Evolutionary conservation across 129 eudicot species (phyloP).

Genomic region (Silybum marianum): DNA sequence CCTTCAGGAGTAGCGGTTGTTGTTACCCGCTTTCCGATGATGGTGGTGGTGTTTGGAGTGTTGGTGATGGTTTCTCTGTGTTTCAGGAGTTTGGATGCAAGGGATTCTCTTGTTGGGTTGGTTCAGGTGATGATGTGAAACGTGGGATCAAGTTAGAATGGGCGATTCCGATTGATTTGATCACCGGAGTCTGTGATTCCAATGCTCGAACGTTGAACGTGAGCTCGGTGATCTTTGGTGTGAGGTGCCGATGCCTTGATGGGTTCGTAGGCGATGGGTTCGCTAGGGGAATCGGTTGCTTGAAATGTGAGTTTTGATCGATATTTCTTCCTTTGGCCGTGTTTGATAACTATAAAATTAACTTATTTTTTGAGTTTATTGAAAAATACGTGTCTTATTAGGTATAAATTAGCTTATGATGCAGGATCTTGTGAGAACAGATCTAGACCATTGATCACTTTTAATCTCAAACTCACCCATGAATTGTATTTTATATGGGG

Average conservation of each 20-base stretch:
- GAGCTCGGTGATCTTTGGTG: slow-evolving; percentile 51
- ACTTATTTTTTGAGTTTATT: neutral
- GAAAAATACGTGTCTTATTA: neutral
- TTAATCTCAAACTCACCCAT: no score
- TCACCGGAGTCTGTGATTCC: slow-evolving; percentile 46
- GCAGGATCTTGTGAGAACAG: no score
- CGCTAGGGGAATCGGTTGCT: slow-evolving; percentile 69
- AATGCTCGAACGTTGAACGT: slow-evolving; percentile 59
- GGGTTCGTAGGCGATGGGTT: slow-evolving; percentile 80
- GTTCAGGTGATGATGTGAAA: slow-evolving; percentile 28
- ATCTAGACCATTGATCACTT: no score
- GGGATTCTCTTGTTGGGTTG: slow-evolving; percentile 86
- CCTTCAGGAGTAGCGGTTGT: slow-evolving; percentile 52
- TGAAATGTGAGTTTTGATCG: slow-evolving; percentile 54
- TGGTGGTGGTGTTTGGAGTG: slow-evolving; percentile 57
- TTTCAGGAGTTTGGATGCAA: slow-evolving; percentile 73
- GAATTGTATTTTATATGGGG: no score
- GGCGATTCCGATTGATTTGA: slow-evolving; percentile 64
- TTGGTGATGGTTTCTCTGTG: slow-evolving; percentile 53
- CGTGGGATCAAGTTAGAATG: slow-evolving; percentile 84
- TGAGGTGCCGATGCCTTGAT: slow-evolving; percentile 71
- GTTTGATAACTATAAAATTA: neutral
- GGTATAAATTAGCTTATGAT: no score
- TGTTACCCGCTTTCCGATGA: slow-evolving; percentile 70
- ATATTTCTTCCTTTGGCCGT: neutral